Evolutionary conservation across 257 asterid genomes (phyloP).

Genomic region (Leptodermis oblonga): DNA sequence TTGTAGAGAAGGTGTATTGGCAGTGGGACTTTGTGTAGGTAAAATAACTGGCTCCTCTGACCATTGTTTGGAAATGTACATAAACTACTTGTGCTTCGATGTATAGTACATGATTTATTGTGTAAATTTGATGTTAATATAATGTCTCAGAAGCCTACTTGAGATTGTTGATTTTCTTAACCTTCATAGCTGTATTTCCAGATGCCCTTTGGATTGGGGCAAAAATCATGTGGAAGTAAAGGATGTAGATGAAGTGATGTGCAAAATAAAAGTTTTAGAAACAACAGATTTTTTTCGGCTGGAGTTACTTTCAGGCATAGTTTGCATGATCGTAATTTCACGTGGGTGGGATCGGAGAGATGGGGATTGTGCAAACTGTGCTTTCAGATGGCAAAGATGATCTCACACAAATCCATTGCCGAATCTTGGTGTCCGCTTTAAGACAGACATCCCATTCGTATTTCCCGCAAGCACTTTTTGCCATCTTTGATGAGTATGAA

Average conservation of each 20-base stretch:
- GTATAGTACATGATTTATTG: conserved; percentile 28
- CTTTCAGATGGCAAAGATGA: neutral
- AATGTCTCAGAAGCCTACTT: neutral
- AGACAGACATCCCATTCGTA: conserved; percentile 11
- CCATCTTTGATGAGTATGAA: conserved; percentile 3
- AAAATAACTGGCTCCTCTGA: conserved; percentile 15
- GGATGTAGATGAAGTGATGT: too few species aligned
- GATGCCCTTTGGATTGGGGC: neutral
- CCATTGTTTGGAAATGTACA: conserved; percentile 50
- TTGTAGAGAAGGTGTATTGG: conserved; percentile 93
- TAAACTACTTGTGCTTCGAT: conserved; percentile 26
- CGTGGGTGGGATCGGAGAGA: too few species aligned
- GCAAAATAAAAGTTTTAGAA: too few species aligned
- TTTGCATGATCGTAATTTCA: too few species aligned
- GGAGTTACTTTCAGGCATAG: too few species aligned
- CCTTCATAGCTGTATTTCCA: too few species aligned
- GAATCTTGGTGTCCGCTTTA: conserved; percentile 15
- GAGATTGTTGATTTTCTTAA: neutral
- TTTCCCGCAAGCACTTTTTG: conserved; percentile 1
- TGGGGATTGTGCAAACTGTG: too few species aligned
- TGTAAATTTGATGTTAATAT: conserved; percentile 23
- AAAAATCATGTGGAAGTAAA: too few species aligned
- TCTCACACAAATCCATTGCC: neutral
- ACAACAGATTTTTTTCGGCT: too few species aligned
- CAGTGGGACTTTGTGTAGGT: conserved; percentile 92